Percentiles rank a stretch among this genome's conserved stretches.
These are phyloP conservation scores for Hericium coralloides DNA, from an alignment of 768 basidiomycete species.

Conservation along the genomic window DNA sequence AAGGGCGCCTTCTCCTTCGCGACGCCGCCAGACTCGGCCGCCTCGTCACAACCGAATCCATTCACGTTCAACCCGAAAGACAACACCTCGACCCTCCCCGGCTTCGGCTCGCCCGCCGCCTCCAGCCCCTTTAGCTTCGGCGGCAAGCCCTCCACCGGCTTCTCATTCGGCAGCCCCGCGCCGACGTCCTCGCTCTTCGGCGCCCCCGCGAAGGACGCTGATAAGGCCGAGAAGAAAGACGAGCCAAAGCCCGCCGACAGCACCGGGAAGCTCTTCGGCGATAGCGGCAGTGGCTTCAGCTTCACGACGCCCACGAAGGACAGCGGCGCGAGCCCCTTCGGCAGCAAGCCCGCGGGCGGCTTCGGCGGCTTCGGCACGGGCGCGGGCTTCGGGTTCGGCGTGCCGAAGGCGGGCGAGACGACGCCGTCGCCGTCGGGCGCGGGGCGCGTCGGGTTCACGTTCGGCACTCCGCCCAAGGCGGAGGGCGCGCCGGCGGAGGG, in stretches of 20 bases:
- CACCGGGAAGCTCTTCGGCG: not conserved
- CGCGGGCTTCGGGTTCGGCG: constrained; percentile 39
- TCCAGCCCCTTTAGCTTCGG: not conserved
- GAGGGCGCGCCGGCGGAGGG: not conserved
- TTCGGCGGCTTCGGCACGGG: constrained; percentile 2
- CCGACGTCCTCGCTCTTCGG: constrained; percentile 1
- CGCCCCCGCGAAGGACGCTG: constrained; percentile 3
- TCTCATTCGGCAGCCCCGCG: constrained; percentile 3
- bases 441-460: not conserved
- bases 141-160: not conserved
- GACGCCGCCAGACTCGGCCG: not conserved
- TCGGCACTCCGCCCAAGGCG: not conserved
- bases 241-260: not conserved
- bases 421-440: constrained; percentile 4
- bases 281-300: not conserved
- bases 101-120: not conserved
- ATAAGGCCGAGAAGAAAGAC: not conserved
- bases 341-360: not conserved
- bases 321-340: not conserved
- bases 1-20: constrained; percentile 1
- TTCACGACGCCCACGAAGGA: not conserved
- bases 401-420: constrained; percentile 25
- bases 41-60: not conserved
- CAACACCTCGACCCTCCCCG: not conserved
- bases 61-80: not conserved